These are phyloP conservation scores for Saposhnikovia divaricata DNA, from an alignment of 129 eudicot species.

Conservation along the genomic window DNA sequence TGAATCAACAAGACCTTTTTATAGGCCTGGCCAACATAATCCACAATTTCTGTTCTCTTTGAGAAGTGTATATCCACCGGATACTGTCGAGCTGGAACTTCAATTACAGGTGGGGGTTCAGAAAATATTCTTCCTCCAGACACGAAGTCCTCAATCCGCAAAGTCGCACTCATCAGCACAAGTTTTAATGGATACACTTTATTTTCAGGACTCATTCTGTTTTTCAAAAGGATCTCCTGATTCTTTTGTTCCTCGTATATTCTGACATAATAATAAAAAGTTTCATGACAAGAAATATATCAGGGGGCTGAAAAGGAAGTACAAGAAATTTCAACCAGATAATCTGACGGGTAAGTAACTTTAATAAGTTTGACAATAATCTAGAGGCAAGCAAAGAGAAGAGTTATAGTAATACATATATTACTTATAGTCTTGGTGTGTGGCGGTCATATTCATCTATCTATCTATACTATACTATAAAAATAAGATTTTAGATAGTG, in stretches of 20 bases:
- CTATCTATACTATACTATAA: no score
- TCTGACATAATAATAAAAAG: slow-evolving; percentile 29
- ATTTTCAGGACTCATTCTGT: slow-evolving; percentile 27
- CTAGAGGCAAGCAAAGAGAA: neutral
- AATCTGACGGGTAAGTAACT: neutral
- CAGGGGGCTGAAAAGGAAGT: neutral
- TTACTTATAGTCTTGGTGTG: no score
- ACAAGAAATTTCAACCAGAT: neutral
- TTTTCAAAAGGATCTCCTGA: slow-evolving; percentile 35
- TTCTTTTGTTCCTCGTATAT: slow-evolving; percentile 51
- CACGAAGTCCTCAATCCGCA: slow-evolving; percentile 79
- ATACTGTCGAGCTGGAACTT: slow-evolving; percentile 80
- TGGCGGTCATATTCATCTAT: no score
- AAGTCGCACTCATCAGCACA: slow-evolving; percentile 91
- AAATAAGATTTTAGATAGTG: no score
- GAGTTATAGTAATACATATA: no score
- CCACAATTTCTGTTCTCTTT: slow-evolving; percentile 70
- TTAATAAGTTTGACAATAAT: neutral
- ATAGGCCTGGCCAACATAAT: slow-evolving; percentile 95
- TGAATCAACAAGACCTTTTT: slow-evolving; percentile 80
- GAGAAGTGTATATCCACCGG: slow-evolving; percentile 77
- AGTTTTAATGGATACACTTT: slow-evolving; percentile 69
- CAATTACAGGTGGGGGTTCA: slow-evolving; percentile 70
- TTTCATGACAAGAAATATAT: neutral
- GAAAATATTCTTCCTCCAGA: slow-evolving; percentile 46